Evolutionary conservation across 805 yeast genomes (phyloP).

Genomic region (Hanseniaspora nectarophila): DNA sequence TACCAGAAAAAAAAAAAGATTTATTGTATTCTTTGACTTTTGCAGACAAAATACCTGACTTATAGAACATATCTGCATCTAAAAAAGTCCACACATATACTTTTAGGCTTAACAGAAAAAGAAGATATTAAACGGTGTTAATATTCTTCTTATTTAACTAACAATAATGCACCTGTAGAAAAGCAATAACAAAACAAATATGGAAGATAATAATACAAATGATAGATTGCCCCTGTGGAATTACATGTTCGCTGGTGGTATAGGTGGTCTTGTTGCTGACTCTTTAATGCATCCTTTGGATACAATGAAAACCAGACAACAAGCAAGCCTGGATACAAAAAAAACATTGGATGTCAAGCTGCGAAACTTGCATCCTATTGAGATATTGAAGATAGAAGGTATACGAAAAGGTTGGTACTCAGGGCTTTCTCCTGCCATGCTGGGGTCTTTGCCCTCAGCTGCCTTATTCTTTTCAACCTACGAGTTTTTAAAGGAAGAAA

Average conservation of each 20-base stretch:
- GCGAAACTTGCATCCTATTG: slow-evolving; percentile 24
- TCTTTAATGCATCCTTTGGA: slow-evolving; percentile 89
- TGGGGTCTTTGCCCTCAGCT: slow-evolving; percentile 89
- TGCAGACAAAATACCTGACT: too few relatives aligned
- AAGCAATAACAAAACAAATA: background rate
- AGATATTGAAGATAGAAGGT: slow-evolving; percentile 79
- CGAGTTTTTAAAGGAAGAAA: slow-evolving; percentile 61
- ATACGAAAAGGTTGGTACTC: slow-evolving; percentile 72
- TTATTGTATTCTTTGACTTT: too few relatives aligned
- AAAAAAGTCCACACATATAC: too few relatives aligned
- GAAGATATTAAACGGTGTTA: too few relatives aligned
- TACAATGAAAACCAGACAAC: slow-evolving; percentile 94
- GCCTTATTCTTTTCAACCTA: slow-evolving; percentile 89
- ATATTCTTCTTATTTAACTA: too few relatives aligned
- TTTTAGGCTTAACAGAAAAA: too few relatives aligned
- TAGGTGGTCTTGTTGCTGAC: slow-evolving; percentile 92
- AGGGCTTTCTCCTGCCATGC: slow-evolving; percentile 83
- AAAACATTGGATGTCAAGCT: slow-evolving; percentile 13
- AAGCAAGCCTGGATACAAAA: slow-evolving; percentile 38
- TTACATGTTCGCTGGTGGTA: slow-evolving; percentile 79
- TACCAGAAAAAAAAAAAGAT: too few relatives aligned
- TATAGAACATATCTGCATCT: too few relatives aligned
- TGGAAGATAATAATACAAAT: background rate
- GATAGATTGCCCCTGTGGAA: slow-evolving; percentile 34
- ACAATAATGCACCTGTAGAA: slow-evolving; percentile 3